Evolutionary conservation across 495 filamentous ascomycete genomes (phyloP).

Genomic region (Hypomontagnella monticulosa): DNA sequence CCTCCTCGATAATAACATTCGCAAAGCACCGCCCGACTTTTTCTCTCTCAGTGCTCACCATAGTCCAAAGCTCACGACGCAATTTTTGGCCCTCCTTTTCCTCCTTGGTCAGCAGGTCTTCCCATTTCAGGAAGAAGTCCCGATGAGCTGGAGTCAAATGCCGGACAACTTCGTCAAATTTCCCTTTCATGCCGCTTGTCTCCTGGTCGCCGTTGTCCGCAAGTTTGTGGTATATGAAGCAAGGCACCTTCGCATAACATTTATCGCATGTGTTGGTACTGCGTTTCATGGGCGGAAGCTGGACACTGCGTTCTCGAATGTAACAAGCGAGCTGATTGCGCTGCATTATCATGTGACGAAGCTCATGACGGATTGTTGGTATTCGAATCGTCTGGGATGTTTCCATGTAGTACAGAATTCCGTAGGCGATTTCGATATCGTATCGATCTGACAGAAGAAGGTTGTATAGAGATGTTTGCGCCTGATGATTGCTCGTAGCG

Average conservation of each 20-base stretch:
- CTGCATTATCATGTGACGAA: constrained; percentile 94
- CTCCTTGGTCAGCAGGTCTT: constrained; percentile 90
- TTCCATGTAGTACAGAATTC: constrained; percentile 94
- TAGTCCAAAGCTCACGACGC: constrained; percentile 91
- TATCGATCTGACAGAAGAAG: constrained; percentile 93
- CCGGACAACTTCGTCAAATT: constrained; percentile 77
- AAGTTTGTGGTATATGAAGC: constrained; percentile 95
- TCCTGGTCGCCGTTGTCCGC: constrained; percentile 83
- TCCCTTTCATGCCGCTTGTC: constrained; percentile 75
- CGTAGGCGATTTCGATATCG: constrained; percentile 87
- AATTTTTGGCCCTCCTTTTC: constrained; percentile 87
- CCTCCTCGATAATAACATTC: constrained; percentile 78
- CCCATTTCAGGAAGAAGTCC: constrained; percentile 94
- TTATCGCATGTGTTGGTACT: constrained; percentile 77
- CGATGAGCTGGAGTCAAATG: constrained; percentile 77
- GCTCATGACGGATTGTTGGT: constrained; percentile 81
- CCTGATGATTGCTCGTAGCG: constrained; percentile 79
- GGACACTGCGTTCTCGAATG: constrained; percentile 77
- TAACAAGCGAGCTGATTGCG: constrained; percentile 90
- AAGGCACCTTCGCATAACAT: constrained; percentile 88
- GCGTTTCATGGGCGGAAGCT: constrained; percentile 85
- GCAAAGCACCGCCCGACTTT: constrained; percentile 76
- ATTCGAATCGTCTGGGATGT: constrained; percentile 85
- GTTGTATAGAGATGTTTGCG: constrained; percentile 94
- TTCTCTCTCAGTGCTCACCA: constrained; percentile 89